phyloP scores from a whole-genome alignment of 306 rosid genomes.

The Rosa persica region DNA sequence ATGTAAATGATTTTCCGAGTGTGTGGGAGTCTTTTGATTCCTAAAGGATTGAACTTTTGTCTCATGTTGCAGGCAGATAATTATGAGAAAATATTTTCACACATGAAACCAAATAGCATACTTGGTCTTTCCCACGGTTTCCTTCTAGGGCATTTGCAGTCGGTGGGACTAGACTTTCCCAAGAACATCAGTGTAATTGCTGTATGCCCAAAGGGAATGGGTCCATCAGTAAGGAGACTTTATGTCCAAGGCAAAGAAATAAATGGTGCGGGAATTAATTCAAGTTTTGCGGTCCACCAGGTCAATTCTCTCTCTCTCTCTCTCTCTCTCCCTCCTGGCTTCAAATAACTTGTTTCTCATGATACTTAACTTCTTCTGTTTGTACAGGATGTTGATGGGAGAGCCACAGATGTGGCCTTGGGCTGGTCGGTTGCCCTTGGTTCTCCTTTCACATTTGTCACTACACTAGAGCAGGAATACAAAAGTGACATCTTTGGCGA shows the following conservation, averaged over 20 bases:
- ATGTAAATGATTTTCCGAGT: neutral
- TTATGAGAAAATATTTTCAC: slow-evolving; percentile 69
- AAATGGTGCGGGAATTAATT: slow-evolving; percentile 96
- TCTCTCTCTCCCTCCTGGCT: neutral
- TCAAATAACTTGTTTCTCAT: neutral
- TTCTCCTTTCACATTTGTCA: slow-evolving; percentile 94
- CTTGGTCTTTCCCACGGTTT: slow-evolving; percentile 99
- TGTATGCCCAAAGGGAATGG: slow-evolving; percentile 99
- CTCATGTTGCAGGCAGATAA: slow-evolving; percentile 77
- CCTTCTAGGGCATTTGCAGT: slow-evolving; percentile 95
- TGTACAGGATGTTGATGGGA: slow-evolving; percentile 88
- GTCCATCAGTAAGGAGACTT: slow-evolving; percentile 97
- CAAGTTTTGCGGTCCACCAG: slow-evolving; percentile 96
- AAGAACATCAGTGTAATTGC: slow-evolving; percentile 91
- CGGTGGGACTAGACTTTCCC: slow-evolving; percentile 83
- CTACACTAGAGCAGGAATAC: slow-evolving; percentile 94
- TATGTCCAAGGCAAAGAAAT: slow-evolving; percentile 95
- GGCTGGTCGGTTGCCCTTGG: slow-evolving; percentile 99
- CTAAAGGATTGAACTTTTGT: neutral
- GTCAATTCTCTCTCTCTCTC: slow-evolving; percentile 30
- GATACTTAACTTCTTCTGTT: slow-evolving; percentile 10
- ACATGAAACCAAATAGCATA: slow-evolving; percentile 92
- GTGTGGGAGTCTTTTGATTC: neutral
- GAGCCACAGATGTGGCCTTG: slow-evolving; percentile 92
- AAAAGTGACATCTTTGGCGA: slow-evolving; percentile 98